Evolutionary conservation across 768 basidiomycete species (phyloP).

Genomic region (Lentinula detonsa): DNA sequence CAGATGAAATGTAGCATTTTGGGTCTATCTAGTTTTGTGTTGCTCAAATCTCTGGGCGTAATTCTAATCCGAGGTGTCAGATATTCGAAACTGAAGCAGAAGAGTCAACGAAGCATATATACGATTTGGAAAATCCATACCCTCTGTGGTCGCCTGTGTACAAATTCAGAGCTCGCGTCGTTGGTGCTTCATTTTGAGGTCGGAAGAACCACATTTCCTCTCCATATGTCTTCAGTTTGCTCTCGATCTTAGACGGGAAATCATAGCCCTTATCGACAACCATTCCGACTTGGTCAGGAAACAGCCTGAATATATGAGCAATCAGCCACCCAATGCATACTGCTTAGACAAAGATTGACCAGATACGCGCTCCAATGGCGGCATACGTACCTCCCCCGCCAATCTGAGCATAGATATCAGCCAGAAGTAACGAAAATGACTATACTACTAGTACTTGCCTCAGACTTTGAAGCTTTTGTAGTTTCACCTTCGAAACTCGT

Average conservation of each 20-base stretch:
- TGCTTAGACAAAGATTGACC: conserved; percentile 31
- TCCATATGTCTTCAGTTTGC: conserved; percentile 56
- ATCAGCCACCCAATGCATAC: not conserved
- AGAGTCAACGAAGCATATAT: not conserved
- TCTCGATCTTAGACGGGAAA: conserved; percentile 57
- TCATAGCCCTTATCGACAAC: conserved; percentile 78
- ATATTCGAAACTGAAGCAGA: conserved; percentile 64
- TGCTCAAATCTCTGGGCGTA: conserved; percentile 60
- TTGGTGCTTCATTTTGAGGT: conserved; percentile 44
- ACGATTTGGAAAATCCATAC: conserved; percentile 29
- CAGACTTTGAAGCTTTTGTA: conserved; percentile 37
- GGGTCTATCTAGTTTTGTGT: conserved; percentile 46
- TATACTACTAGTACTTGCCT: conserved; percentile 30
- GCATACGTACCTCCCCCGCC: conserved; percentile 89
- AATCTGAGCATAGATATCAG: conserved; percentile 40
- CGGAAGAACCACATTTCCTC: conserved; percentile 75
- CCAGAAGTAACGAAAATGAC: not conserved
- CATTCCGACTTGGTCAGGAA: conserved; percentile 65
- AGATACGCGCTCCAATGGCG: conserved; percentile 75
- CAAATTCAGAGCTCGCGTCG: conserved; percentile 68
- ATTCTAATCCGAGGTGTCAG: conserved; percentile 66
- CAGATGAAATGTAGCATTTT: conserved; percentile 76
- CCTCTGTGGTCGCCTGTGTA: conserved; percentile 70
- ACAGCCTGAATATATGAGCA: conserved; percentile 42
- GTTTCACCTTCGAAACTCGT: conserved; percentile 48